Base-by-base conservation (phyloP, 768 basidiomycete genomes). In the Macrolepiota albuminosa region DNA sequence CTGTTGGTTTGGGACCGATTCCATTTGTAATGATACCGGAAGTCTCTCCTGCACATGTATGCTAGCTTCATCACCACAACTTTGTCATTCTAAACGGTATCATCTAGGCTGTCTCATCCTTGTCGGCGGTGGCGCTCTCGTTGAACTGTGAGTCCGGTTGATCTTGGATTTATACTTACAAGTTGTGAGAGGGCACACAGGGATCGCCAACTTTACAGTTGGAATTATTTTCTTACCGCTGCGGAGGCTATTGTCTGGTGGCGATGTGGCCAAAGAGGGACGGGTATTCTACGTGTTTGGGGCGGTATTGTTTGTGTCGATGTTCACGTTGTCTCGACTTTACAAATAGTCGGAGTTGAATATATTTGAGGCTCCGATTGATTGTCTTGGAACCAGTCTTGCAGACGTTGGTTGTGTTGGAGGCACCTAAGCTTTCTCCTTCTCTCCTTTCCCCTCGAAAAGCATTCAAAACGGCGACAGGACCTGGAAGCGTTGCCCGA, bases 21-120 rank as follows among this genome's bases (percentile, higher is more conserved):
- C 95, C 96, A 0, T 98, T 95, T 68, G 85, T 98, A 42, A 87
- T 98, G 71, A 86, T 96, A 36, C 86, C 94, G 16, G 95, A 98
- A 68, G 85, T 97, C 24, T 88, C 94, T 2, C 93, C 93, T 1
- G 72, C 81, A 53, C 81, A 89, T 66, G 93, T 89, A 70, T 62
- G 90, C 78, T 43, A 45, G 52, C 45, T 55, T 4, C 24, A 56
- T 36, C 21, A 57, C 61, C 33, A 60, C 31, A 48, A 26, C 34
- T 33, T n/a, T 37, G 26, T 31, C 18, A 34, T 56, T 47, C 40
- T 66, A 36, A 57, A 13, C 42, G 43, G 42, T 58, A 49, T 18
- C 6, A 33, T 33, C 29, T 56, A 91, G 87, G 90, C 90, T 47
- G 87, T 91, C n/a, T 91, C 89, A 26, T 84, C 89, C 2, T 75